Evolutionary conservation across 2,329 filamentous ascomycete genomes (phyloP).

Genomic region (Colletotrichum somersetense): DNA sequence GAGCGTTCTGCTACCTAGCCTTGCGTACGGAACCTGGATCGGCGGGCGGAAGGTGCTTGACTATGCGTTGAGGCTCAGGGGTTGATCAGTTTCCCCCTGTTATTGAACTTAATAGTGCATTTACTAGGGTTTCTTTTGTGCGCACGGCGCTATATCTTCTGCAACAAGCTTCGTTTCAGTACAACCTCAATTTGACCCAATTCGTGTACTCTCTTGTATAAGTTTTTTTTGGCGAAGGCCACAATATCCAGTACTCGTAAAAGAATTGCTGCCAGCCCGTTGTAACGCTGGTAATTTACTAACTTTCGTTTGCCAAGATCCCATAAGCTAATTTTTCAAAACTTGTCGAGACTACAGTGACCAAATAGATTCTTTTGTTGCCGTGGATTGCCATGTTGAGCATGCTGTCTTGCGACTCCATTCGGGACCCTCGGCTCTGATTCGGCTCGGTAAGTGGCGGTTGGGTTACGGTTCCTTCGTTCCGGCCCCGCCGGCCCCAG

Average conservation of each 20-base stretch:
- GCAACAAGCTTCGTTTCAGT: not conserved
- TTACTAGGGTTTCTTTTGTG: not conserved
- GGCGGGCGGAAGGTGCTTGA: slow-evolving; percentile 34
- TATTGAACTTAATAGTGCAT: not conserved
- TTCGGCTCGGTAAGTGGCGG: slow-evolving; percentile 37
- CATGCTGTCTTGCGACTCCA: not conserved
- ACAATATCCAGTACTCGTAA: not conserved
- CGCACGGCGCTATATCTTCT: not conserved
- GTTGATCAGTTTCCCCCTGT: not conserved
- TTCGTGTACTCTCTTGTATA: not conserved
- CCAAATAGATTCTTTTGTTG: not conserved
- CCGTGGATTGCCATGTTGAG: not conserved
- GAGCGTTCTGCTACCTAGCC: slow-evolving; percentile 30
- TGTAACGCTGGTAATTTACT: not conserved
- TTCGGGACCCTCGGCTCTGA: slow-evolving; percentile 13
- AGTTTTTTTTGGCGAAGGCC: not conserved
- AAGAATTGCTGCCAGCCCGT: not conserved
- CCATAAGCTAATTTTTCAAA: fast-evolving
- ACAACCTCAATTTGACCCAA: not conserved
- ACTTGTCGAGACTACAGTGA: too few relatives aligned
- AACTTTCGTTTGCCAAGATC: too few relatives aligned
- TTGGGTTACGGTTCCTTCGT: not conserved
- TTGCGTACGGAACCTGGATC: slow-evolving; percentile 39
- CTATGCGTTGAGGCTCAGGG: slow-evolving; percentile 28
- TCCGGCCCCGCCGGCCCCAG: slow-evolving; percentile 35